These are phyloP conservation scores for Botrytis tulipae DNA, from an alignment of 2,329 filamentous ascomycete genomes.

Conservation along the genomic window DNA sequence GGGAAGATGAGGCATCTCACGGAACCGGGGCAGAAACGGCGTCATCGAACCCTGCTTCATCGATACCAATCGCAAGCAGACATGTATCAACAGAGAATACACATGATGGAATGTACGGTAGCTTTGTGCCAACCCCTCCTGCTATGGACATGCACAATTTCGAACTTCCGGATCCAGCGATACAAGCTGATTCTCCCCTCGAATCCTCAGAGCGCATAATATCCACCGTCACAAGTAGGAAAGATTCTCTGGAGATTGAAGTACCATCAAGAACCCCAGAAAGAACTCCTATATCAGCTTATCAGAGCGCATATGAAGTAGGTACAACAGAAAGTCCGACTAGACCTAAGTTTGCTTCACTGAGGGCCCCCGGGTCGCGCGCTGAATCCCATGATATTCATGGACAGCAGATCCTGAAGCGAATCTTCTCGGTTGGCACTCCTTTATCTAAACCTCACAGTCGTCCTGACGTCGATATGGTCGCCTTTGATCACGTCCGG, in stretches of 20 bases:
- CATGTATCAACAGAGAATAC: background rate
- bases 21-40: background rate
- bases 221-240: slow-evolving; percentile 1
- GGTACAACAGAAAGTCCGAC: slow-evolving; percentile 41
- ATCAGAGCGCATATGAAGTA: slow-evolving; percentile 44
- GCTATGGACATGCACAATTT: slow-evolving; percentile 43
- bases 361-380: slow-evolving; percentile 27
- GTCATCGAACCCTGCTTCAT: background rate
- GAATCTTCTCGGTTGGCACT: slow-evolving; percentile 34
- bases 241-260: slow-evolving; percentile 5
- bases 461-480: slow-evolving; percentile 49
- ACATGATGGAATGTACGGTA: slow-evolving; percentile 50
- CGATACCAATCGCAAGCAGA: background rate
- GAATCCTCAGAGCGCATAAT: slow-evolving; percentile 1
- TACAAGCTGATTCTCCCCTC: slow-evolving; percentile 23
- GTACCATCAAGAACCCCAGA: background rate
- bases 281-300: slow-evolving; percentile 8
- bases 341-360: slow-evolving; percentile 30
- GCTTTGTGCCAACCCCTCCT: slow-evolving; percentile 58
- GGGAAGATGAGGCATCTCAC: background rate
- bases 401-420: slow-evolving; percentile 30
- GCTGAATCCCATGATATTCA: slow-evolving; percentile 26
- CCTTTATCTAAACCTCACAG: slow-evolving; percentile 43
- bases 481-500: slow-evolving; percentile 63
- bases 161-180: slow-evolving; percentile 60